Base-by-base conservation (phyloP, 805 yeast genomes). In the Candida khao-thaluensis region DNA sequence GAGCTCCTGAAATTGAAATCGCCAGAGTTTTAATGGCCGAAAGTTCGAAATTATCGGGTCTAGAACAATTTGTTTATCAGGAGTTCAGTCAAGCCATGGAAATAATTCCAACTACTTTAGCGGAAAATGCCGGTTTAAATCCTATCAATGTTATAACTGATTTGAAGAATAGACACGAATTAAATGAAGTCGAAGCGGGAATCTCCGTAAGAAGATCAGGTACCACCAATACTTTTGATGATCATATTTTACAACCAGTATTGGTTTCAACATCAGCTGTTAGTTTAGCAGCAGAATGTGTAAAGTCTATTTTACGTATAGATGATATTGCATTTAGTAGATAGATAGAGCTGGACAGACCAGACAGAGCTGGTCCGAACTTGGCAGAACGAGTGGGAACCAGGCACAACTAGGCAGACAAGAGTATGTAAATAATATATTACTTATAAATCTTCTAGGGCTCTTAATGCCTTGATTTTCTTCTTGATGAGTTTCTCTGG, bases 211-310 rank as follows among this genome's bases (percentile, higher is more conserved):
- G 97, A 66, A 81, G 97, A 58, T 82, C 95, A 0, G 95, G 95
- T 33, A 86, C 98, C 27, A 79, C 90, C 30, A 88, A 91, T 62
- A 88, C 95, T 21, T 86, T 72, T 52, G 87, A 85, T 37, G 99
- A 93, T 65, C 95, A 93, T 60, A 96, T 93, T 41, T 71, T 93
- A 56, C 99, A 93, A 65, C 99, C 99, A 3, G 95, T 90, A 7
- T 73, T 93, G 60, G 99, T 93, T 38, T 85, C 84, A 60, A 90
- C 93, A 14, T 86, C 96, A 64, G 96, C 98, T 35, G 82, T 93
- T 42, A 81, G 95, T 10, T 76, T 93, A 52, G 97, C 98, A 22
- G 83, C 97, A 15, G 99, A 93, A 71, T 85, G 95, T 50, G 98
- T 91, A 43, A 95, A 93, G 69, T 85, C 95, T 31, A 89, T 93